These are phyloP conservation scores for Acanthamoeba divionensis DNA, from an alignment of 208 protist genomes.

Conservation along the genomic window DNA sequence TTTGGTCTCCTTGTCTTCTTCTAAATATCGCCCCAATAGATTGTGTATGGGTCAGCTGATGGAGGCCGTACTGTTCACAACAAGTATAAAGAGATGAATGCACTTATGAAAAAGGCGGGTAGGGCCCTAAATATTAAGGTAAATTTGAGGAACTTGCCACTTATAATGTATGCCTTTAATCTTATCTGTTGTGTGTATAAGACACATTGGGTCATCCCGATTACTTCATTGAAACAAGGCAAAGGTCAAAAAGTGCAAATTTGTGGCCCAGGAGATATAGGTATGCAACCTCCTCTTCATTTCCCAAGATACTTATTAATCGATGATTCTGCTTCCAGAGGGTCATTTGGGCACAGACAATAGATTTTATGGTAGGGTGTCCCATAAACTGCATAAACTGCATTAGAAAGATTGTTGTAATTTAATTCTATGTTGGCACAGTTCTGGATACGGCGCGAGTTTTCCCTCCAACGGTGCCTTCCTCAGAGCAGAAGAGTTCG, in stretches of 20 bases:
- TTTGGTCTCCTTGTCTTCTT: neutral
- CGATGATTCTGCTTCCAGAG: neutral
- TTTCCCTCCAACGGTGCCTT: constrained; percentile 2
- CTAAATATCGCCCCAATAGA: neutral
- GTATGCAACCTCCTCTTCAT: neutral
- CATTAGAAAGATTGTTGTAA: no score
- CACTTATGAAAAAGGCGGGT: constrained; percentile 29
- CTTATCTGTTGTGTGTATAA: no score
- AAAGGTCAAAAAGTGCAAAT: neutral
- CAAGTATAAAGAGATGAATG: constrained; percentile 3
- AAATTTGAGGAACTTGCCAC: no score
- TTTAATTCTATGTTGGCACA: no score
- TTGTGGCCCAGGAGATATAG: constrained; percentile 14
- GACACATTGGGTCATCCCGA: neutral
- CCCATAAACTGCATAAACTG: no score
- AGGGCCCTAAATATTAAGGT: constrained; percentile 18
- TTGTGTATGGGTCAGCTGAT: constrained; percentile 10
- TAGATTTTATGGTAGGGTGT: neutral
- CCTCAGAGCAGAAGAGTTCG: neutral
- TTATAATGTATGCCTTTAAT: no score
- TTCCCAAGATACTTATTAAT: neutral
- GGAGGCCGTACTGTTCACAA: neutral
- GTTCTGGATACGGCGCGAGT: neutral
- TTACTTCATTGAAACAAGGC: neutral
- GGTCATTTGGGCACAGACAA: constrained; percentile 3